phyloP scores from a whole-genome alignment of 768 basidiomycete genomes.

The Russula olivacea region DNA sequence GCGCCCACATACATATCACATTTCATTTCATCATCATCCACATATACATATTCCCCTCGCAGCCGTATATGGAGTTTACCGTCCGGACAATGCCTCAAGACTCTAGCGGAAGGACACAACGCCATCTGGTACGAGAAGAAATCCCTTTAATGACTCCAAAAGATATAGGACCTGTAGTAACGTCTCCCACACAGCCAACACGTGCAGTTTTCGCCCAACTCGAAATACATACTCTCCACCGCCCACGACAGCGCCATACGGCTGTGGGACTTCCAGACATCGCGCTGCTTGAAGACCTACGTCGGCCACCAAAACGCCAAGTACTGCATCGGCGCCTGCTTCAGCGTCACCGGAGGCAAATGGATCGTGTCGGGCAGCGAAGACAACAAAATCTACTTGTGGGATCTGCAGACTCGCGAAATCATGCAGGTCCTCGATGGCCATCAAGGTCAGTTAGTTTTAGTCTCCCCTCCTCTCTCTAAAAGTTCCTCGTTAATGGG shows the following conservation, averaged over 20 bases:
- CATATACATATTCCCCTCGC: neutral
- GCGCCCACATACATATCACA: constrained; percentile 6
- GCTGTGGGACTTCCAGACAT: constrained; percentile 92
- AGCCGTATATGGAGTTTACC: constrained; percentile 96
- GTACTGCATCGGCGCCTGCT: constrained; percentile 80
- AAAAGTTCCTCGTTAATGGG: neutral
- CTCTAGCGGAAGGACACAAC: constrained; percentile 83
- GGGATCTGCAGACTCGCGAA: constrained; percentile 86
- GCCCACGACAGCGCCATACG: constrained; percentile 91
- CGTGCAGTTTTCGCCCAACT: constrained; percentile 93
- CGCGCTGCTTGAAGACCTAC: constrained; percentile 87
- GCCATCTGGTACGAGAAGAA: constrained; percentile 57
- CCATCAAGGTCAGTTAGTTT: constrained; percentile 60
- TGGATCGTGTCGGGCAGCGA: constrained; percentile 93
- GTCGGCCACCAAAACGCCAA: constrained; percentile 75
- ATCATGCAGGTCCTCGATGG: constrained; percentile 75
- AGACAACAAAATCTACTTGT: constrained; percentile 82
- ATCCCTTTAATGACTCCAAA: neutral
- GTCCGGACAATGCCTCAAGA: constrained; percentile 93
- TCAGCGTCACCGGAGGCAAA: constrained; percentile 77
- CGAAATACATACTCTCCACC: constrained; percentile 88
- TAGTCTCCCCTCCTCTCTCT: too few relatives aligned
- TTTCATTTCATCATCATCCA: neutral
- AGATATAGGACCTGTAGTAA: too few relatives aligned
- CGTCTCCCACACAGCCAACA: constrained; percentile 52